Base-by-base conservation (phyloP, 805 yeast genomes). In the Saccharomycopsis lassenensis region DNA sequence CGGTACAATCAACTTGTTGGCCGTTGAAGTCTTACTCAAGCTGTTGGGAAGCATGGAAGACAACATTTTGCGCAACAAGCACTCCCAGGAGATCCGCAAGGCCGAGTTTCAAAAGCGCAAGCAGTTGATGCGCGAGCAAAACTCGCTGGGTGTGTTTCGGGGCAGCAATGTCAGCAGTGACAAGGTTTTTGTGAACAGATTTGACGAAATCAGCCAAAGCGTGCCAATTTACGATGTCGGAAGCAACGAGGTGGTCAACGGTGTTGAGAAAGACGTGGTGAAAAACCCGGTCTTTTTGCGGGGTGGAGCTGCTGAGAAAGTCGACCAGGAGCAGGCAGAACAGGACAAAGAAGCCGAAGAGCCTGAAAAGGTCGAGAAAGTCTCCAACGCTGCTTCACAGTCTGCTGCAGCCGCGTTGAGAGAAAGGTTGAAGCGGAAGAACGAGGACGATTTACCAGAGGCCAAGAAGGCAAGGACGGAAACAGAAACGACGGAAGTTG, bases 11-110 rank as follows among this genome's bases (percentile, higher is more conserved):
- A 76, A 85, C 52, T 56, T 87, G 30, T 71, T 67, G 26, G 75
- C 84, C 35, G 95, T 85, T 4, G 94, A 87, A 48, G 64, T 65
- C 32, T 58, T 91, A 40, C 58, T 91, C 58, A 54, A 57, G 16
- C 71, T 66, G 17, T 62, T 91, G 27, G 82, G 89, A 6, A 51
- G 61, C 23, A 77, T 77, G 50, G 99, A 91, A 53, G 81, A 74
- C 35, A 77, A 67, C 5, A 83, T 91, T 33, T 83, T 91, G 58
- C 65, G 72, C 40, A 67, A 69, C 32, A 68, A 82, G 47, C 78
- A 74, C 44, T 78, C 75, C 8, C 69, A 68, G 36, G 96, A 87
- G 50, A 59, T 63, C 25, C 67, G 93, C 43, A 69, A 80, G 45
- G 74, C 73, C 43, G 83, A 76, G 29, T 71, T 70, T 39, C 65